These are phyloP conservation scores for Yarrowia sp. DNA, from an alignment of 805 yeast species.

Conservation along the genomic window DNA sequence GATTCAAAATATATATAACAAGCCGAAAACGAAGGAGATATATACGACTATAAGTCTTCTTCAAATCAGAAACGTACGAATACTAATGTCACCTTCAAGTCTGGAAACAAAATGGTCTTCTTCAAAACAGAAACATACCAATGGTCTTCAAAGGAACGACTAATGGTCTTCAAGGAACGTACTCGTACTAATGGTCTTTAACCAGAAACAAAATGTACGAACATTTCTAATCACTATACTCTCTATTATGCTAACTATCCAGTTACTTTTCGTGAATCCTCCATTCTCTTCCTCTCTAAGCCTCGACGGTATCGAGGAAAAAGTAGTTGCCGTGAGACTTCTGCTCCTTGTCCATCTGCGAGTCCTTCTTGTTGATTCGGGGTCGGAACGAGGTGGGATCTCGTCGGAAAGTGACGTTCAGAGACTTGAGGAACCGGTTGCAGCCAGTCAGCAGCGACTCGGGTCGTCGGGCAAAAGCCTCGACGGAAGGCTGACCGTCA, in stretches of 20 bases:
- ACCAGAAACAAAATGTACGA: too few relatives aligned
- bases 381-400: slow-evolving; percentile 98
- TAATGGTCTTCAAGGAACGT: too few relatives aligned
- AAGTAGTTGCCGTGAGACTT: slow-evolving; percentile 88
- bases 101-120: too few relatives aligned
- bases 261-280: not conserved
- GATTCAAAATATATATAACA: too few relatives aligned
- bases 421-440: slow-evolving; percentile 92
- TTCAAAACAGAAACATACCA: too few relatives aligned
- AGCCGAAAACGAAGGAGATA: too few relatives aligned
- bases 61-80: too few relatives aligned
- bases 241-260: not conserved
- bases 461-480: slow-evolving; percentile 82
- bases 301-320: slow-evolving; percentile 72
- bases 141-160: too few relatives aligned
- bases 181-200: too few relatives aligned
- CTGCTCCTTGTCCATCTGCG: slow-evolving; percentile 99
- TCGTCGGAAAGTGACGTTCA: slow-evolving; percentile 98
- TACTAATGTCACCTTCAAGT: too few relatives aligned
- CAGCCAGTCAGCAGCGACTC: slow-evolving; percentile 95
- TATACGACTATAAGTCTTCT: too few relatives aligned
- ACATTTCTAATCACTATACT: not conserved
- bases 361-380: slow-evolving; percentile 94
- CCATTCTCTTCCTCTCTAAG: slow-evolving; percentile 5
- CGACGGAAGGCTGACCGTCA: slow-evolving; percentile 88